Evolutionary conservation across 768 basidiomycete species (phyloP).

Genomic region (Cystofilobasidium ferigula): DNA sequence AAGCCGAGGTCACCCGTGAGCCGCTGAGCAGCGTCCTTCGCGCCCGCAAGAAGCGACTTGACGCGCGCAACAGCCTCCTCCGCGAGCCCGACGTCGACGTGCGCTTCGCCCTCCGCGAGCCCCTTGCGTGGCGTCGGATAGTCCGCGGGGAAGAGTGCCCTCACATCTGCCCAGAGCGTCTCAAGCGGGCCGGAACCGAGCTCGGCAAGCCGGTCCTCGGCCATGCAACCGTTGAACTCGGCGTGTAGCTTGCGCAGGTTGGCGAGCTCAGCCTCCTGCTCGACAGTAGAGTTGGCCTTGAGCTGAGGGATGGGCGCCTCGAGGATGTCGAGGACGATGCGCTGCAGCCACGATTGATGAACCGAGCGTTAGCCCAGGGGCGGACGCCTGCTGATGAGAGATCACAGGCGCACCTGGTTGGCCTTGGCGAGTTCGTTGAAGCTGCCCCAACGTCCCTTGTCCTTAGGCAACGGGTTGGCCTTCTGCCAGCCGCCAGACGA

Average conservation of each 20-base stretch:
- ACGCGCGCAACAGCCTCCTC: background rate
- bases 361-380: background rate
- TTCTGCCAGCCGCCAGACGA: conserved; percentile 83
- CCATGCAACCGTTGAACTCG: conserved; percentile 70
- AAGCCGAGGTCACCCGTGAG: conserved; percentile 35
- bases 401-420: conserved; percentile 11
- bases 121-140: conserved; percentile 23
- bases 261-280: conserved; percentile 47
- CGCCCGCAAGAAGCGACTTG: background rate
- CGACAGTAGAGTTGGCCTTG: conserved; percentile 34
- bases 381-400: too few relatives aligned
- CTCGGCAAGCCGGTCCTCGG: conserved; percentile 61
- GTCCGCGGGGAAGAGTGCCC: conserved; percentile 16
- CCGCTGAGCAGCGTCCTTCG: background rate
- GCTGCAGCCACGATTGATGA: conserved; percentile 35
- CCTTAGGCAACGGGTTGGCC: conserved; percentile 71
- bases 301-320: conserved; percentile 40
- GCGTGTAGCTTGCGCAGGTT: conserved; percentile 41
- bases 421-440: conserved; percentile 46
- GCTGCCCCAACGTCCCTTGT: conserved; percentile 59
- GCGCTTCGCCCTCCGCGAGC: background rate
- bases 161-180: conserved; percentile 52
- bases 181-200: conserved; percentile 61
- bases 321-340: conserved; percentile 61
- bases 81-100: background rate